These are phyloP conservation scores for Xylaria bambusicola DNA, from an alignment of 495 filamentous ascomycete species.

Conservation along the genomic window DNA sequence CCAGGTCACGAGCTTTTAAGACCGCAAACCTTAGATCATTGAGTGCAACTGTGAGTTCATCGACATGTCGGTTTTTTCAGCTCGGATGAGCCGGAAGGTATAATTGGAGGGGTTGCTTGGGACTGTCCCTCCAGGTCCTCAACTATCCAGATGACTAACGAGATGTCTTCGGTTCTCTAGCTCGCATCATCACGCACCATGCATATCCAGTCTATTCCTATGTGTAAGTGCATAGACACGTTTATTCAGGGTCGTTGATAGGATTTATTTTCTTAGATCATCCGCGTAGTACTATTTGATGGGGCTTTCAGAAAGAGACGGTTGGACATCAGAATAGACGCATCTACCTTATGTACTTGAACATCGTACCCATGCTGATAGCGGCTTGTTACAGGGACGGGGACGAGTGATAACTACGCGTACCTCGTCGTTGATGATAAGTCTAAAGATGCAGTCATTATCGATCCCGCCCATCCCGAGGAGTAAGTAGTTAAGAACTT, in stretches of 20 bases:
- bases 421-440: constrained; percentile 93
- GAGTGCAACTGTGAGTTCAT: constrained; percentile 33
- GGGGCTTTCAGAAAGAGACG: no score
- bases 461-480: constrained; percentile 89
- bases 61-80: not conserved
- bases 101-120: not conserved
- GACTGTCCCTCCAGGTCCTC: constrained; percentile 1
- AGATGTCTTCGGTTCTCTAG: constrained; percentile 27
- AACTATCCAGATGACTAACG: constrained; percentile 15
- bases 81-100: not conserved
- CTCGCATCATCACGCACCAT: constrained; percentile 56
- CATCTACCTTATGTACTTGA: not conserved
- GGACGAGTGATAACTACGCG: constrained; percentile 91
- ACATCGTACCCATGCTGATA: not conserved
- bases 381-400: constrained; percentile 65
- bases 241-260: not conserved
- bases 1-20: constrained; percentile 19
- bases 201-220: constrained; percentile 97
- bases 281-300: no score
- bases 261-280: no score
- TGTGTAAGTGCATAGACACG: constrained; percentile 69
- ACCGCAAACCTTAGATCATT: constrained; percentile 30
- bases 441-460: constrained; percentile 87
- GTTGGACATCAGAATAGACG: not conserved
- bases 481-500: constrained; percentile 63